Conservation (phyloP, 306 rosid species). For the Acacia confusa region DNA sequence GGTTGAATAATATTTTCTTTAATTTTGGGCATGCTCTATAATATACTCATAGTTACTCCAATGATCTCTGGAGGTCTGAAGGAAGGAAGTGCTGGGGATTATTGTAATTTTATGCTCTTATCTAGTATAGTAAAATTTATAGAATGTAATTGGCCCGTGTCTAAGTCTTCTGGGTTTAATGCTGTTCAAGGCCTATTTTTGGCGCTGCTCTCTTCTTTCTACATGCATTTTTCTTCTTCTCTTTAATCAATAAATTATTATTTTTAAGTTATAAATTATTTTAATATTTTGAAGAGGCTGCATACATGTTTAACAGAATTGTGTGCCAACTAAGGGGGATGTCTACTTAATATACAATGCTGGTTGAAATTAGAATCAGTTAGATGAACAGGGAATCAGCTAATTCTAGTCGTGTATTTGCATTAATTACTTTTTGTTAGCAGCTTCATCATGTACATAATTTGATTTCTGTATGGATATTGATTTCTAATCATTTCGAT, state of each 20-base stretch:
- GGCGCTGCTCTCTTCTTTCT: not conserved
- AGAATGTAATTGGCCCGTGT: not conserved
- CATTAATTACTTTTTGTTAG: not conserved
- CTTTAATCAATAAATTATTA: not conserved
- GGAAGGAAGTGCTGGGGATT: conserved; percentile 1
- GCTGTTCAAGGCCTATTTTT: not conserved
- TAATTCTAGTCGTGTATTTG: not conserved
- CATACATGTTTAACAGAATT: conserved; percentile 2
- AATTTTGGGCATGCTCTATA: not conserved
- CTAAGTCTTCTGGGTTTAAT: not conserved
- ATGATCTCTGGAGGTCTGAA: conserved; percentile 7
- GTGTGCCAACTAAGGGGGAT: conserved; percentile 7
- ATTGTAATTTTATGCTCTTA: not conserved
- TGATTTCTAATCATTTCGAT: not conserved
- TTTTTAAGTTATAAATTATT: not conserved
- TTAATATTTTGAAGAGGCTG: not conserved
- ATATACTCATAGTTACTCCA: not conserved
- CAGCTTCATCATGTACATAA: not conserved
- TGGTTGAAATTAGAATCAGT: not conserved
- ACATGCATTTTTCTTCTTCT: not conserved
- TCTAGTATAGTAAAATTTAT: not conserved
- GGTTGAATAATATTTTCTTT: not conserved
- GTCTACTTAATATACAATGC: not conserved
- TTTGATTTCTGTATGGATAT: conserved; percentile 21
- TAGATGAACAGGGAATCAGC: not conserved